Base-by-base conservation (phyloP, 2,329 filamentous ascomycete species). In the Alternaria rosae region DNA sequence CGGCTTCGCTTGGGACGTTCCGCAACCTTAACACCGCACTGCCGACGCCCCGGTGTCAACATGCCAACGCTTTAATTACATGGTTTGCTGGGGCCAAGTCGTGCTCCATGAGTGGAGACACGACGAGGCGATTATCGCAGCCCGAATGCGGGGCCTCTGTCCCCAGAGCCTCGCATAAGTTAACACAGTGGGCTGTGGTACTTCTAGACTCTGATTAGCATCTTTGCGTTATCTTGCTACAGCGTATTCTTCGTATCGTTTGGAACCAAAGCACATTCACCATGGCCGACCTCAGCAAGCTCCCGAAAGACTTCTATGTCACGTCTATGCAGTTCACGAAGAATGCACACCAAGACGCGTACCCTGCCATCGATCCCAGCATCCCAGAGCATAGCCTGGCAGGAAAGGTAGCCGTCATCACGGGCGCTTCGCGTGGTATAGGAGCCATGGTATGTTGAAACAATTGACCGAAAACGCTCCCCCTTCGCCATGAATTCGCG, bases 371-470 rank as follows among this genome's bases (percentile, higher is more conserved):
- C 48, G 74, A 81, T 47, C 81, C 79, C 9, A 68, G 73, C 17
- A 60, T 57, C 6, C 72, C 78, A 9, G 66, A 69, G 2, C 68
- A 76, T 25, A 77, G 68, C 20, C 72, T 78, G 45, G 68, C 65
- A 6, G 80, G 79, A 15, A 81, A 78, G 59, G 76, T 79, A 3
- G 68, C 75, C 20, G 68, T 81, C 28, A 77, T 82, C 63, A 82
- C 79, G 17, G 81, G 81, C 1, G 79, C 79, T 1, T 78, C 75
- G 44, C 76, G 75, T 21, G 80, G 81, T 5, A 69, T 82, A 28
- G 81, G 79, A 13, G 68, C 61, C 28, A 48, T 45, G 53, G 70
- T 70, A 65, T 48, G 59, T 60, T 41, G 30, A 17, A 20, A 52
- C 28, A 38, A 52, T n/a, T 21, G 11, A 21, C 17, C 35, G 23